Percentiles rank a stretch among this genome's conserved stretches.
These are phyloP conservation scores for Lachnellula arida DNA, from an alignment of 2,329 filamentous ascomycete species.

Conservation along the genomic window DNA sequence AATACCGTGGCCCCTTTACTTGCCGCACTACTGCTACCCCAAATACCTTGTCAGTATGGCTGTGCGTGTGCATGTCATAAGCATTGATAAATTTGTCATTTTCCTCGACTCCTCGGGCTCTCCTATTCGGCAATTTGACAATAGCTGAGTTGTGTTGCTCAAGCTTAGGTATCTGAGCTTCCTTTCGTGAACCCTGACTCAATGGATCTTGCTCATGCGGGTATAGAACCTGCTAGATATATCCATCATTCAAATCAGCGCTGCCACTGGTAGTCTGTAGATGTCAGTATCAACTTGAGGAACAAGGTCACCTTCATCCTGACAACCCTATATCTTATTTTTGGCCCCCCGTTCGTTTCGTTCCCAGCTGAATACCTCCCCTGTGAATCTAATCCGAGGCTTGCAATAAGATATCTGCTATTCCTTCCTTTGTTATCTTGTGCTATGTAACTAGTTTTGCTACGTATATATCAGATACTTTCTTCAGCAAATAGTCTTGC, in stretches of 20 bases:
- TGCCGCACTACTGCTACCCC: not conserved
- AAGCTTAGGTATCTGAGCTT: not conserved
- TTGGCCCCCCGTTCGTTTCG: not conserved
- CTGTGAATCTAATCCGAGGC: not conserved
- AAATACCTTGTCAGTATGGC: slow-evolving; percentile 9
- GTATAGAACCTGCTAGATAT: not conserved
- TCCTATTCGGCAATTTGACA: not conserved
- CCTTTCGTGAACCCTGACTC: slow-evolving; percentile 1
- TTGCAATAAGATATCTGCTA: not conserved
- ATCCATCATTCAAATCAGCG: slow-evolving; percentile 6
- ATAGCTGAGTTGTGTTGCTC: not conserved
- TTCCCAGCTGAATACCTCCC: not conserved
- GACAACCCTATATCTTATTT: not conserved
- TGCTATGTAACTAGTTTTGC: not conserved
- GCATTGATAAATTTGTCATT: slow-evolving; percentile 13
- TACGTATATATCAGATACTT: not conserved
- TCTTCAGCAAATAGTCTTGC: not conserved
- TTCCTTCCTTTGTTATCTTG: not conserved
- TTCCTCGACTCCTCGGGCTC: not conserved
- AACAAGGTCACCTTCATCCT: slow-evolving; percentile 2
- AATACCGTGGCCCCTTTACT: not conserved
- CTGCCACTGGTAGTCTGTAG: not conserved
- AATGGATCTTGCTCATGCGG: not conserved
- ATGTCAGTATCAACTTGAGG: slow-evolving; percentile 1
- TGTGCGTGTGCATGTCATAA: slow-evolving; percentile 14